Base-by-base conservation (phyloP, 495 filamentous ascomycete genomes). In the Amphirosellinia nigrospora region DNA sequence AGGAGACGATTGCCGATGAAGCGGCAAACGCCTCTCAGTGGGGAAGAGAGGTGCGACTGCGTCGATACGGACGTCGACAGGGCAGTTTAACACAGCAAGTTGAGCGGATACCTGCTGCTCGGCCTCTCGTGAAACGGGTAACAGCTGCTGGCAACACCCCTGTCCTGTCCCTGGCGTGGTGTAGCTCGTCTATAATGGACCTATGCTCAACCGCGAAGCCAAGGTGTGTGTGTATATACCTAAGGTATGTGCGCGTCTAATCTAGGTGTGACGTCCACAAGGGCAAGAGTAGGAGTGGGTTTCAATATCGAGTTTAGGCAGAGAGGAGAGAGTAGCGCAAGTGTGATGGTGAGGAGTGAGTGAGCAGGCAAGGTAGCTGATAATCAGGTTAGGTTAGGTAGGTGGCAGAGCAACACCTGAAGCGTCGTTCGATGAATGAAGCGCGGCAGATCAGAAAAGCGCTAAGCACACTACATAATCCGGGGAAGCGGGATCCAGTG, bases 391-490 rank as follows among this genome's bases (percentile, higher is more conserved):
- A 19, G 4, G 15, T n/a, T 41, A 41, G 23, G 21, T 39, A 34
- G 19, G 53, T 3, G 16, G 36, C 4, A 39, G 36, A 61, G 36
- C 58, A 4, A 46, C 48, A 45, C 64, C n/a, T n/a, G n/a, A 38
- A 50, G 50, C 21, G 43, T 50, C 26, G 62, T 46, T 5, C 9
- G 28, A 26, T 59, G 39, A 21, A n/a, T 59, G 65, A 68, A 41
- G 46, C 69, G 72, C 74, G 75, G 75, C 71, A 64, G 69, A 76
- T 74, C 75, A 79, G 81, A 78, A 11, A 41, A 61, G 30, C 41
- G 43, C 83, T 81, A 84, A 82, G n/a, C 80, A 70, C 82, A 82
- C 78, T 80, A 80, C 82, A 82, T 83, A 82, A 83, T 82, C 78
- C 78, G 80, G 82, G 80, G 81, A 82, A 77, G 69, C 62, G 78